Base-by-base conservation (phyloP, 768 basidiomycete species). In the Amanita pallidorosea region DNA sequence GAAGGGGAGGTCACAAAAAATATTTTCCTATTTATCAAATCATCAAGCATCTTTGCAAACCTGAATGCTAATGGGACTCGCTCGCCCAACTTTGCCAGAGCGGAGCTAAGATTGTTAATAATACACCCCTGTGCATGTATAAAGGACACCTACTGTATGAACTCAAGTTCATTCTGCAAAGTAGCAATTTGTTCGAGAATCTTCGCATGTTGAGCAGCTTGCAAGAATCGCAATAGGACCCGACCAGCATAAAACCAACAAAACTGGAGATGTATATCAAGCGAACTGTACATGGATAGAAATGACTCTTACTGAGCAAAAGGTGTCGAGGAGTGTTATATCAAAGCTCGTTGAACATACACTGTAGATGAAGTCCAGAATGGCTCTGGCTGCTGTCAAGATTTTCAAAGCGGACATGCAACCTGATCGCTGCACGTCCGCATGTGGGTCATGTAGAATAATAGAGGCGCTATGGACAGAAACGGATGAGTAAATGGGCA, bases 381-480 rank as follows among this genome's bases (percentile, higher is more conserved):
- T 78, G 1, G 75, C 72, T 44, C 86, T 75, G 2, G 85, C 77
- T 22, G 85, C 78, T 1, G 74, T 75, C 7, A 88, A 66, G 27
- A 88, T 80, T 58, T 79, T 83, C 56, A 80, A 70, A 12, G 85
- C 81, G 37, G 84, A 87, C 37, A 79, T 70, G 56, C 85, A 88
- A 33, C 77, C 76, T 15, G 72, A 70, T 42, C 64, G 67, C 22
- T 70, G 69, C 43, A 83, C 69, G 53, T 78, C 75, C 15, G 85
- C 84, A 58, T 87, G 85, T 3, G 85, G 83, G 55, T 89, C 87
- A 57, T 88, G 87, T 37, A 89, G 65, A 17, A 87, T 68, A 47
- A 89, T 82, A 12, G 68, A 77, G 5, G 83, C 76, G 11, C 87
- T 89, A 55, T 4, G 22, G 50, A 52, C 36, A 23, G 36, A 43